phyloP scores from a whole-genome alignment of 495 filamentous ascomycete genomes.

The Elaphomyces granulatus region DNA sequence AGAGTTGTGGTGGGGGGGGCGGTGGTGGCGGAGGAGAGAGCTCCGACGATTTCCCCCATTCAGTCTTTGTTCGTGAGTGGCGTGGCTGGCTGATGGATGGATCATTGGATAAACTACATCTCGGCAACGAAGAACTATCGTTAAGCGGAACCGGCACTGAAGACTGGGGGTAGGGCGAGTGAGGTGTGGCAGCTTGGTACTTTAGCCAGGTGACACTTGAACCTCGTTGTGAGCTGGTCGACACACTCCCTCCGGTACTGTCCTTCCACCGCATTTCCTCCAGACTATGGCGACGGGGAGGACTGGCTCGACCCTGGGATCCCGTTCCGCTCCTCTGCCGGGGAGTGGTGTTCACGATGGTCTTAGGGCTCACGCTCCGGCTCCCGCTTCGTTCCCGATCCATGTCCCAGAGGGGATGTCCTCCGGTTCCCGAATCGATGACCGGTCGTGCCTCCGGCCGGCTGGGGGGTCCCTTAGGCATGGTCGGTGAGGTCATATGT shows the following conservation, averaged over 20 bases:
- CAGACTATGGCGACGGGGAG: constrained; percentile 8
- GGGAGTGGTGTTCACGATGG: constrained; percentile 16
- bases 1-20: too few relatives aligned
- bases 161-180: constrained; percentile 7
- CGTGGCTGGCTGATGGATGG: not conserved
- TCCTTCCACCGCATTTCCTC: constrained; percentile 21
- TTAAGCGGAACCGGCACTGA: constrained; percentile 12
- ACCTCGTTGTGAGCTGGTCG: constrained; percentile 3
- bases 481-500: constrained; percentile 18
- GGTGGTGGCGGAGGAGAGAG: too few relatives aligned
- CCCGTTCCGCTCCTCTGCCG: constrained; percentile 19
- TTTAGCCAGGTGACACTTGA: not conserved
- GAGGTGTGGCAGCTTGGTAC: constrained; percentile 3
- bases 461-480: constrained; percentile 13
- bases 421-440: constrained; percentile 3
- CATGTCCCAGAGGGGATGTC: constrained; percentile 8
- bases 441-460: constrained; percentile 5
- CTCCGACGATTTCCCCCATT: too few relatives aligned
- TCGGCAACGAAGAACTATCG: constrained; percentile 20
- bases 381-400: constrained; percentile 28
- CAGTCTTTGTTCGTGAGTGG: too few relatives aligned
- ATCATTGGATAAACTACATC: constrained; percentile 8
- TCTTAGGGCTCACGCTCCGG: constrained; percentile 33
- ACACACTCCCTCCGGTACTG: constrained; percentile 13
- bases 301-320: constrained; percentile 8